Conservation (phyloP, 129 eudicot species). For the Gnaphalium uliginosum region DNA sequence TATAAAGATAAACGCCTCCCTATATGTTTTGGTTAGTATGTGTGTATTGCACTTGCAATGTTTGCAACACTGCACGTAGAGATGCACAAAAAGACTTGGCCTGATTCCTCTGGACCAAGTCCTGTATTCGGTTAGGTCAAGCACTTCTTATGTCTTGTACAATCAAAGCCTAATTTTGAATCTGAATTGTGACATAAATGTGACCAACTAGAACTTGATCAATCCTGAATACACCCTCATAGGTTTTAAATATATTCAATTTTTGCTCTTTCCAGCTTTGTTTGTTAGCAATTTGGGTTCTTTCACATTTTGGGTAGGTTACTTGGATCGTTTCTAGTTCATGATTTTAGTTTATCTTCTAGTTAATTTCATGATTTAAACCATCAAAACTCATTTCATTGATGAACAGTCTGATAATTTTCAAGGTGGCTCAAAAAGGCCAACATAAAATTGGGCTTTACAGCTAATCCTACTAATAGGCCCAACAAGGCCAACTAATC, state of each 20-base stretch:
- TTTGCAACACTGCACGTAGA: background rate
- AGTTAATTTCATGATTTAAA: no score
- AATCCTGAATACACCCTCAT: background rate
- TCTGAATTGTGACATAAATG: background rate
- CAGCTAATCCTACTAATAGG: no score
- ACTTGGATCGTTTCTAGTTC: no score
- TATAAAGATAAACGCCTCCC: background rate
- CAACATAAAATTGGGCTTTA: no score
- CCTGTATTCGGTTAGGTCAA: background rate
- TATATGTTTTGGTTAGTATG: background rate
- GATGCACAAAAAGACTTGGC: background rate
- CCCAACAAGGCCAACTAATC: no score
- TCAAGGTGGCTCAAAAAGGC: no score
- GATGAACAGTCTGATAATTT: no score
- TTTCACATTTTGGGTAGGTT: background rate
- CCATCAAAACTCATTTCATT: no score
- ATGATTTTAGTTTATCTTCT: no score
- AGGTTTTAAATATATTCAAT: background rate
- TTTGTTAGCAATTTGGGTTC: background rate
- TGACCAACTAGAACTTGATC: background rate
- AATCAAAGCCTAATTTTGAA: background rate
- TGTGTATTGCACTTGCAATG: background rate
- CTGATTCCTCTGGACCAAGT: background rate
- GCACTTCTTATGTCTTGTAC: background rate
- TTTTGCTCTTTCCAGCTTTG: background rate